Percentiles rank a stretch among this genome's conserved stretches.
Evolutionary conservation across 129 eudicot genomes (phyloP).

Genomic region (Smallanthus sonchifolius): DNA sequence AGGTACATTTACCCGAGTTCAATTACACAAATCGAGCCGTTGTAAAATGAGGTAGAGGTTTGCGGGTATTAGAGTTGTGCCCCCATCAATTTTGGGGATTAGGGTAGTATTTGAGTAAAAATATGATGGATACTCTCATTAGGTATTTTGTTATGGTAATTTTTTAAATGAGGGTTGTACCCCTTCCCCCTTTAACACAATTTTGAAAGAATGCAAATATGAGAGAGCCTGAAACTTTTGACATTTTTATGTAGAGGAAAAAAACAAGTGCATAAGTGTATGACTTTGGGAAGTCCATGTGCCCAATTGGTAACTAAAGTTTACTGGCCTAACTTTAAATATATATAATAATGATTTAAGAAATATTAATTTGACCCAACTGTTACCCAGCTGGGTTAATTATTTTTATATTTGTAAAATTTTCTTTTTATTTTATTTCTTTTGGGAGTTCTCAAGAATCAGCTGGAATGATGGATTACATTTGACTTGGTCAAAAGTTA

Average conservation of each 20-base stretch:
- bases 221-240: background rate
- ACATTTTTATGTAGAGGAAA: background rate
- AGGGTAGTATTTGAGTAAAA: too few species aligned
- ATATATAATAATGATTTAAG: slow-evolving; percentile 16
- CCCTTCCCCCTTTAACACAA: too few species aligned
- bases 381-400: slow-evolving; percentile 45
- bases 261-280: slow-evolving; percentile 18
- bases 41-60: too few species aligned
- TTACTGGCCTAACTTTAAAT: slow-evolving; percentile 34
- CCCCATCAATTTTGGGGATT: too few species aligned
- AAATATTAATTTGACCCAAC: slow-evolving; percentile 28
- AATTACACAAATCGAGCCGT: too few species aligned
- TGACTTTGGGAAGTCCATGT: slow-evolving; percentile 36
- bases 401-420: slow-evolving; percentile 15
- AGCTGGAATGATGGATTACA: slow-evolving; percentile 42
- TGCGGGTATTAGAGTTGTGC: too few species aligned
- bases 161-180: too few species aligned
- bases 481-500: slow-evolving; percentile 43
- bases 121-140: too few species aligned
- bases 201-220: background rate
- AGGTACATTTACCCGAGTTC: too few species aligned
- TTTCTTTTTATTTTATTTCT: slow-evolving; percentile 23
- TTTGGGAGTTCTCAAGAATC: slow-evolving; percentile 43
- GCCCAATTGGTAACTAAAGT: slow-evolving; percentile 43
- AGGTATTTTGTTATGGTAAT: too few species aligned